These are phyloP conservation scores for Naganishia antarctica DNA, from an alignment of 768 basidiomycete species.

Conservation along the genomic window DNA sequence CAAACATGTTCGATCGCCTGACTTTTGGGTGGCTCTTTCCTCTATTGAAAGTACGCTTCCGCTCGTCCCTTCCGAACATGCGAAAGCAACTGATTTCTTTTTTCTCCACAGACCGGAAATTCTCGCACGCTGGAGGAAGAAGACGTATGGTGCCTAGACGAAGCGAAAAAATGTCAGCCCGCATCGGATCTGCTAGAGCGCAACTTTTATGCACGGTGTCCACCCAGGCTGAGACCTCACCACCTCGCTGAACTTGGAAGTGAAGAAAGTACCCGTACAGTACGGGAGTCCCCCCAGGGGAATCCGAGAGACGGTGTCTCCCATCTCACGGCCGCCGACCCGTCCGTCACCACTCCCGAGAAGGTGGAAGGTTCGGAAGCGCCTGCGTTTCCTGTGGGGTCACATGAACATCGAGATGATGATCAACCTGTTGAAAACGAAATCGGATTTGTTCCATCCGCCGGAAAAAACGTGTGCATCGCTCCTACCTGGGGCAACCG, in stretches of 20 bases:
- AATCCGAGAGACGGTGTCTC: too few relatives aligned
- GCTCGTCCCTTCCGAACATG: not conserved
- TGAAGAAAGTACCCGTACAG: not conserved
- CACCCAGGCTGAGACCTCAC: not conserved
- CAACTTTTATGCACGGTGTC: conserved; percentile 22
- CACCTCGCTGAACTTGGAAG: not conserved
- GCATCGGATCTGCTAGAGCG: conserved; percentile 17
- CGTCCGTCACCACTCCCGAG: too few relatives aligned
- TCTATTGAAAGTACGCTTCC: conserved; percentile 4
- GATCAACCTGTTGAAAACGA: too few relatives aligned
- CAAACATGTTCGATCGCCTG: not conserved
- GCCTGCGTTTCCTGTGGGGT: too few relatives aligned
- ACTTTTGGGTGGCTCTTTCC: conserved; percentile 25
- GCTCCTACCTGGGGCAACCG: too few relatives aligned
- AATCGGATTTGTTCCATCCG: too few relatives aligned
- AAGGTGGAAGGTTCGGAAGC: too few relatives aligned
- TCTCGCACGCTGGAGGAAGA: conserved; percentile 12
- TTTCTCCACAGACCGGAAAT: conserved; percentile 8
- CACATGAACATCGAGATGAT: too few relatives aligned
- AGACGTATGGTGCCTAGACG: conserved; percentile 23
- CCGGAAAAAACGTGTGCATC: too few relatives aligned
- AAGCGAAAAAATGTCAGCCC: not conserved
- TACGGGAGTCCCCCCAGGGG: not conserved
- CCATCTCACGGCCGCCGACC: too few relatives aligned
- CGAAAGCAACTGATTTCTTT: not conserved